These are phyloP conservation scores for Ambrosia hybrid DNA, from an alignment of 140 eudicot species.

Conservation along the genomic window DNA sequence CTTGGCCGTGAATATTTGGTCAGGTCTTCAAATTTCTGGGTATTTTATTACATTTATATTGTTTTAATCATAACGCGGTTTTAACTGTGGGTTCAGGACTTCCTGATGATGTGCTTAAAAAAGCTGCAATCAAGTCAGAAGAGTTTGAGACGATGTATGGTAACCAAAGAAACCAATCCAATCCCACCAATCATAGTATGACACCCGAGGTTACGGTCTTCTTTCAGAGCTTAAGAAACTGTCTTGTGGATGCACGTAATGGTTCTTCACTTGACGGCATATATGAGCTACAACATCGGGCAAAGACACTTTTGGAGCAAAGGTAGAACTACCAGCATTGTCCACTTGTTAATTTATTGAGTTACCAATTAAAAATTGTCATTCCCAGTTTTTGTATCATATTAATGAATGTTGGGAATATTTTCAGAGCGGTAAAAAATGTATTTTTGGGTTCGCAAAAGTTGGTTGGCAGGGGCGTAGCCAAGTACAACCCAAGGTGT, in stretches of 20 bases:
- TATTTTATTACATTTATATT: neutral
- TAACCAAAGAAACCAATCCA: constrained; percentile 29
- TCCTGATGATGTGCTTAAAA: constrained; percentile 67
- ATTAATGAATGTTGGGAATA: constrained; percentile 6
- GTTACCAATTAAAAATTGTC: neutral
- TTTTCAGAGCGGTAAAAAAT: neutral
- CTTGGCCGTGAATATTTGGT: too few relatives aligned
- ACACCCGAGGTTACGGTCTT: constrained; percentile 38
- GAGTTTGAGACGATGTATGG: constrained; percentile 86
- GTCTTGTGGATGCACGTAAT: constrained; percentile 23
- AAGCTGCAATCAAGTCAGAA: constrained; percentile 75
- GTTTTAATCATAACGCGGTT: neutral
- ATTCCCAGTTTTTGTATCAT: constrained; percentile 9
- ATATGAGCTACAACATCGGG: constrained; percentile 55
- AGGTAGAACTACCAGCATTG: constrained; percentile 18
- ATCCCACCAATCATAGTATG: constrained; percentile 29
- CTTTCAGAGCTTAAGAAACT: constrained; percentile 36
- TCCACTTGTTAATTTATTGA: constrained; percentile 1
- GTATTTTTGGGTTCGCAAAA: neutral
- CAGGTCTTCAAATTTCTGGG: neutral
- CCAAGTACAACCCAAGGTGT: too few relatives aligned
- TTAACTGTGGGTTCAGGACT: constrained; percentile 57
- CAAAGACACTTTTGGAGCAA: constrained; percentile 63
- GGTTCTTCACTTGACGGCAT: constrained; percentile 21
- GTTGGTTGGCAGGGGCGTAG: too few relatives aligned